Percentiles rank a stretch among this genome's conserved stretches.
Evolutionary conservation across 805 yeast species (phyloP).

Genomic region (Candida arabinofermentans): DNA sequence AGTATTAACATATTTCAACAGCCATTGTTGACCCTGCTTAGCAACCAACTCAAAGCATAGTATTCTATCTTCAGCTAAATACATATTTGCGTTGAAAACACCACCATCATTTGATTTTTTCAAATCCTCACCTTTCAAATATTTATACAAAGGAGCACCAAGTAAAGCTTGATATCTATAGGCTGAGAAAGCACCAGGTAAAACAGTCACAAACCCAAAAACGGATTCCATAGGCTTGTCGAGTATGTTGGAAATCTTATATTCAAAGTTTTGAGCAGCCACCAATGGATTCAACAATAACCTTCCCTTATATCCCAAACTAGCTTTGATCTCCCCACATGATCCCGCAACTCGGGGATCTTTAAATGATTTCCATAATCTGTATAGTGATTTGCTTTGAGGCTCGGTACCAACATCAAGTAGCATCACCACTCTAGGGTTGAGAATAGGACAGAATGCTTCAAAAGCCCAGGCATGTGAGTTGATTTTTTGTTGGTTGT

Average conservation of each 20-base stretch:
- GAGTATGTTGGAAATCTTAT: constrained; percentile 88
- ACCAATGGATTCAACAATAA: constrained; percentile 77
- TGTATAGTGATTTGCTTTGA: constrained; percentile 75
- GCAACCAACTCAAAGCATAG: constrained; percentile 95
- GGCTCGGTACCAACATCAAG: constrained; percentile 96
- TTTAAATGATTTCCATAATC: constrained; percentile 82
- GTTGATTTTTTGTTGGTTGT: constrained; percentile 84
- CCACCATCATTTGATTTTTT: constrained; percentile 63
- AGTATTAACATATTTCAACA: constrained; percentile 77
- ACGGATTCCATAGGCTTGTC: constrained; percentile 96
- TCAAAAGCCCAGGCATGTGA: constrained; percentile 97
- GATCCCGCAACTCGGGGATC: constrained; percentile 90
- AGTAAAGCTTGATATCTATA: constrained; percentile 79
- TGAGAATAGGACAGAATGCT: constrained; percentile 77
- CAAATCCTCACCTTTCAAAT: constrained; percentile 87
- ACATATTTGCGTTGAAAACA: constrained; percentile 92
- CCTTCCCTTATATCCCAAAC: constrained; percentile 53
- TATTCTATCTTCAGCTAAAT: constrained; percentile 93
- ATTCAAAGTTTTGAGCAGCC: constrained; percentile 96
- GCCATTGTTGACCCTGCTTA: constrained; percentile 67
- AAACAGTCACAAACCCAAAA: constrained; percentile 90
- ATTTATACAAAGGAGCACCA: constrained; percentile 84
- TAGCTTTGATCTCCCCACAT: constrained; percentile 93
- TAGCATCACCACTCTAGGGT: constrained; percentile 79
- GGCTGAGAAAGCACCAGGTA: constrained; percentile 97